Percentiles rank a stretch among this genome's conserved stretches.
Conservation (phyloP, 495 filamentous ascomycete genomes). For the Tuber melanosporum region DNA sequence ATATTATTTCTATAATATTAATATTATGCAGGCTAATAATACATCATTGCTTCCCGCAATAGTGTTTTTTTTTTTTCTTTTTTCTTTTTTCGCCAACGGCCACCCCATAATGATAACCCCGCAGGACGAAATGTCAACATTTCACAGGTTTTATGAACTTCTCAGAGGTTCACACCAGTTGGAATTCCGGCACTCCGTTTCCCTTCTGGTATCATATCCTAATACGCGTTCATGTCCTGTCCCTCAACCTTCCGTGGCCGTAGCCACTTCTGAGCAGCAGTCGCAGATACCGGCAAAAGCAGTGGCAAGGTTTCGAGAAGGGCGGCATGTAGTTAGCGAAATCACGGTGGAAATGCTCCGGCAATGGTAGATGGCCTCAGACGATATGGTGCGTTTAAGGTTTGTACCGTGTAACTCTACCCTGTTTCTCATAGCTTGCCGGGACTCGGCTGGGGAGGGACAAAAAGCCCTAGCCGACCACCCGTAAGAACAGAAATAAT, state of each 20-base stretch:
- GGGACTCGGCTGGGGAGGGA: too few species aligned
- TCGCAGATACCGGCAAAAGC: slow-evolving; percentile 60
- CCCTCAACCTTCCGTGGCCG: slow-evolving; percentile 72
- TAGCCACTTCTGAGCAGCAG: slow-evolving; percentile 44
- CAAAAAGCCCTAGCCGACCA: too few species aligned
- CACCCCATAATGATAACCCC: not conserved
- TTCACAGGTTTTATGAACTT: not conserved
- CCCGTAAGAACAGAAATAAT: too few species aligned
- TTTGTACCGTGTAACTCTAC: not conserved
- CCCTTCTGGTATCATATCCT: slow-evolving; percentile 32
- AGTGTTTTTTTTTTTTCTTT: too few species aligned
- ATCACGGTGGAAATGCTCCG: not conserved
- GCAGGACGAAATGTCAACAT: not conserved
- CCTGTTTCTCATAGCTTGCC: not conserved
- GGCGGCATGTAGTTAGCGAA: slow-evolving; percentile 37
- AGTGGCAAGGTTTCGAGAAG: slow-evolving; percentile 59
- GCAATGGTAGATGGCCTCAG: too few species aligned
- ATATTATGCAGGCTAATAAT: too few species aligned
- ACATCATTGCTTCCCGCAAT: too few species aligned
- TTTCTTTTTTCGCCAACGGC: too few species aligned
- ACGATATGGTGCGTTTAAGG: not conserved
- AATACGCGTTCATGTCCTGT: slow-evolving; percentile 65
- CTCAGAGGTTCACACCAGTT: not conserved
- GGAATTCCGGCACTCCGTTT: not conserved
- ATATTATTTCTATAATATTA: too few species aligned